Conservation (phyloP, 2,329 filamentous ascomycete genomes). For the Dichotomopilus funicola region DNA sequence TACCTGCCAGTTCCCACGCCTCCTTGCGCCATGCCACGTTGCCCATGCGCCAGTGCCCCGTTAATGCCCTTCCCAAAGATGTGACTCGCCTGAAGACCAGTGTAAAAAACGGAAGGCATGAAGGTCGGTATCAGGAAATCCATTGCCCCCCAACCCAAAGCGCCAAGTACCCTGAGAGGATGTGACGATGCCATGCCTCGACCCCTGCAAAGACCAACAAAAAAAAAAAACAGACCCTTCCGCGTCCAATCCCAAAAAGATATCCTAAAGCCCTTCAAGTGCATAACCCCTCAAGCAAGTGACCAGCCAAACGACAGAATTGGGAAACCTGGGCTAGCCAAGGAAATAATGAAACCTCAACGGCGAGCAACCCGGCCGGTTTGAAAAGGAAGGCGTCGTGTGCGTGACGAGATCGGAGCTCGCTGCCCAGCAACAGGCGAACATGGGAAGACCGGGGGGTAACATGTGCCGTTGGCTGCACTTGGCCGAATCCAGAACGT, state of each 20-base stretch:
- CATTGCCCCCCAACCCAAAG: not conserved
- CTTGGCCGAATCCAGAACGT: too few species aligned
- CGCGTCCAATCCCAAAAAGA: not conserved
- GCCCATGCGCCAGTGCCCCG: not conserved
- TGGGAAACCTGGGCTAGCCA: too few species aligned
- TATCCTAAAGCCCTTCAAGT: not conserved
- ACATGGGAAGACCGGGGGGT: too few species aligned
- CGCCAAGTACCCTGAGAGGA: not conserved
- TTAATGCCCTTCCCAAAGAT: not conserved
- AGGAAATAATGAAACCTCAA: too few species aligned
- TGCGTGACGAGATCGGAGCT: too few species aligned
- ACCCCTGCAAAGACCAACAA: not conserved
- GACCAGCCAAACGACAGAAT: too few species aligned
- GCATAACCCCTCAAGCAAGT: not conserved
- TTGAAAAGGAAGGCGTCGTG: too few species aligned
- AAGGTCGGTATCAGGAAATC: slow-evolving; percentile 2
- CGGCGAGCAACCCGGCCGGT: too few species aligned
- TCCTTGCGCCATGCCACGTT: not conserved
- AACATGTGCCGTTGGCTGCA: too few species aligned
- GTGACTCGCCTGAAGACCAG: not conserved
- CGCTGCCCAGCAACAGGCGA: too few species aligned
- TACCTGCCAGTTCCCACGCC: not conserved
- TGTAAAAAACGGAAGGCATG: not conserved
- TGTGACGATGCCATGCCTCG: not conserved
- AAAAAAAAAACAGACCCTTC: not conserved